phyloP scores from a whole-genome alignment of 2,329 filamentous ascomycete genomes.

The Westerdykella sp. region DNA sequence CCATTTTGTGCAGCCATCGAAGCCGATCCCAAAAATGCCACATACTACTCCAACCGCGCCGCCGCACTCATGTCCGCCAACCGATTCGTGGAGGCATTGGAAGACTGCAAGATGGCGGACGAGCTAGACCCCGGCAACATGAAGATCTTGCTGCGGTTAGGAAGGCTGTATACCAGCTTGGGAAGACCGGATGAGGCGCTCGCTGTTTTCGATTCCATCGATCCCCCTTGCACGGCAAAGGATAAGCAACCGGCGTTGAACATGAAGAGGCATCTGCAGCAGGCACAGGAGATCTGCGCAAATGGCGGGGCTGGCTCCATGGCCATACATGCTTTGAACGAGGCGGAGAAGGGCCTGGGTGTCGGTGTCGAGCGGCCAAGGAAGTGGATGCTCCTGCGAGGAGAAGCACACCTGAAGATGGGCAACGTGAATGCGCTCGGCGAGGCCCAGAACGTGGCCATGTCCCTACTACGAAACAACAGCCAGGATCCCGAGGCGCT shows the following conservation, averaged over 20 bases:
- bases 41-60: constrained; percentile 90
- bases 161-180: constrained; percentile 81
- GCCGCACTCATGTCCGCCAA: constrained; percentile 88
- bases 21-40: constrained; percentile 75
- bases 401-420: constrained; percentile 89
- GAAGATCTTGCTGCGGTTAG: constrained; percentile 83
- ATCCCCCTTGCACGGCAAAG: constrained; percentile 73
- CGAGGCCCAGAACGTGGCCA: constrained; percentile 88
- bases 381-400: constrained; percentile 90
- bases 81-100: constrained; percentile 70
- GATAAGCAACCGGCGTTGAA: constrained; percentile 76
- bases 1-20: constrained; percentile 63
- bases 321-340: constrained; percentile 85
- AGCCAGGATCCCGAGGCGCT: constrained; percentile 89
- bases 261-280: constrained; percentile 76
- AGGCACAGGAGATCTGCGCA: constrained; percentile 70
- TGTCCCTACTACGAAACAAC: constrained; percentile 78
- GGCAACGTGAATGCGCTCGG: constrained; percentile 81
- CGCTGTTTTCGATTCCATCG: constrained; percentile 71
- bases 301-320: constrained; percentile 78
- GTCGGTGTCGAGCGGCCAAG: constrained; percentile 70
- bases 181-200: constrained; percentile 84
- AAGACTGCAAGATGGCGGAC: constrained; percentile 77
- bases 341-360: constrained; percentile 77
- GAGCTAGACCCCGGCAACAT: constrained; percentile 78